phyloP scores from a whole-genome alignment of 2,329 filamentous ascomycete genomes.

The Rhexocercosporidium sp. region DNA sequence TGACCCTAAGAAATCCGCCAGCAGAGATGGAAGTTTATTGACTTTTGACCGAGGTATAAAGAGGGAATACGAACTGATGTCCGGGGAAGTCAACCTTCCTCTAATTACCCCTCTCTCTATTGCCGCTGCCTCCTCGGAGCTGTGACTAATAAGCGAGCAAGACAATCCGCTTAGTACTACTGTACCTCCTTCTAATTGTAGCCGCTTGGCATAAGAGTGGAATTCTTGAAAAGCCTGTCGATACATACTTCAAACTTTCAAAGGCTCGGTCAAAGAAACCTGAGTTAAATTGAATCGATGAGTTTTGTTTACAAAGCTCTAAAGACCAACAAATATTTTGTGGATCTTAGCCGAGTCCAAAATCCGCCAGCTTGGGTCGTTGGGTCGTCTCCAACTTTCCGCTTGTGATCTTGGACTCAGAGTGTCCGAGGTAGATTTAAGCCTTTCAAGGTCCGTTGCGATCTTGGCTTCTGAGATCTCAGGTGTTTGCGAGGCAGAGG shows the following conservation, averaged over 20 bases:
- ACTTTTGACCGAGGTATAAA: background rate
- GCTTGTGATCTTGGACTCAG: too few relatives aligned
- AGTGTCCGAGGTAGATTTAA: too few relatives aligned
- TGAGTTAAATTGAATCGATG: background rate
- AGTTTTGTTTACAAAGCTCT: background rate
- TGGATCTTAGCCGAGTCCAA: background rate
- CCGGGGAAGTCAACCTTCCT: background rate
- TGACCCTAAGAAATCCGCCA: background rate
- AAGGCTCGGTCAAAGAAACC: background rate
- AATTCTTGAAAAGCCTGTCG: background rate
- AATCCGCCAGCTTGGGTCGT: background rate
- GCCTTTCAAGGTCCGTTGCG: too few relatives aligned
- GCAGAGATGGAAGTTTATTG: background rate
- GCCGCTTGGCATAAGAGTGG: background rate
- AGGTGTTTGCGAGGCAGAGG: background rate
- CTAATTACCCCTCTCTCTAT: background rate
- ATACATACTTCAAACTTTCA: background rate
- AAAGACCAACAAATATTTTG: background rate
- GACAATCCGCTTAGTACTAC: background rate
- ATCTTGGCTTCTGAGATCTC: background rate
- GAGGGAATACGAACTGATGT: background rate
- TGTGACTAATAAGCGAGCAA: constrained; percentile 6
- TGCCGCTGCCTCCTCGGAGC: constrained; percentile 2
- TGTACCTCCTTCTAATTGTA: constrained; percentile 1
- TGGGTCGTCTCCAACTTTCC: background rate